Percentiles rank a stretch among this genome's conserved stretches.
phyloP scores from a whole-genome alignment of 2,329 filamentous ascomycete species.

The Piedraia hortae region DNA sequence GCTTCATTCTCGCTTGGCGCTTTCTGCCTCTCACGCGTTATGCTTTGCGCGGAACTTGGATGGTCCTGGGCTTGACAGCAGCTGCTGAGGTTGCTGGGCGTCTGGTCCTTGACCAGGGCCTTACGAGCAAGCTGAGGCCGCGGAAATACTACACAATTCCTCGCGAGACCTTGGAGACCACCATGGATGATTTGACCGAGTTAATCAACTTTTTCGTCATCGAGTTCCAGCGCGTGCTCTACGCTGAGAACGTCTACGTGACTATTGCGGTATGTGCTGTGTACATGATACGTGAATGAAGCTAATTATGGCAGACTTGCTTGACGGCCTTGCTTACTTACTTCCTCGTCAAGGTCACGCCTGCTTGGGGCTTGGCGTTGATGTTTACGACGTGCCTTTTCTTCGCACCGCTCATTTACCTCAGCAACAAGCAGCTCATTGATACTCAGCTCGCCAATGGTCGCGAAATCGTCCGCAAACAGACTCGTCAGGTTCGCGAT shows the following conservation, averaged over 20 bases:
- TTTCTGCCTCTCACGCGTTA: slow-evolving; percentile 35
- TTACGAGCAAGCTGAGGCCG: slow-evolving; percentile 33
- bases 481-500: slow-evolving; percentile 31
- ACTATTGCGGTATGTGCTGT: slow-evolving; percentile 26
- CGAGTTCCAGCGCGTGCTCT: slow-evolving; percentile 37
- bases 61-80: slow-evolving; percentile 30
- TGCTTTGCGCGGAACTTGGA: slow-evolving; percentile 30
- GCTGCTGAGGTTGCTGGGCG: slow-evolving; percentile 29
- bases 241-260: slow-evolving; percentile 35
- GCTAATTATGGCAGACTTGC: slow-evolving; percentile 23
- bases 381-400: slow-evolving; percentile 28
- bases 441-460: slow-evolving; percentile 30
- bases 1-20: slow-evolving; percentile 33
- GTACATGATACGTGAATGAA: background rate
- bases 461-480: slow-evolving; percentile 26
- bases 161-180: slow-evolving; percentile 32
- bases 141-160: slow-evolving; percentile 38
- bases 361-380: slow-evolving; percentile 34
- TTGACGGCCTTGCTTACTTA: slow-evolving; percentile 29
- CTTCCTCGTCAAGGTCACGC: slow-evolving; percentile 37
- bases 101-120: slow-evolving; percentile 26
- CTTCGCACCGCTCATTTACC: slow-evolving; percentile 33
- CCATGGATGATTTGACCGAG: slow-evolving; percentile 34
- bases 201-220: slow-evolving; percentile 41
- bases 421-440: slow-evolving; percentile 36